phyloP scores from a whole-genome alignment of 148 eudicot species.

The Camellia lanceoleosa region DNA sequence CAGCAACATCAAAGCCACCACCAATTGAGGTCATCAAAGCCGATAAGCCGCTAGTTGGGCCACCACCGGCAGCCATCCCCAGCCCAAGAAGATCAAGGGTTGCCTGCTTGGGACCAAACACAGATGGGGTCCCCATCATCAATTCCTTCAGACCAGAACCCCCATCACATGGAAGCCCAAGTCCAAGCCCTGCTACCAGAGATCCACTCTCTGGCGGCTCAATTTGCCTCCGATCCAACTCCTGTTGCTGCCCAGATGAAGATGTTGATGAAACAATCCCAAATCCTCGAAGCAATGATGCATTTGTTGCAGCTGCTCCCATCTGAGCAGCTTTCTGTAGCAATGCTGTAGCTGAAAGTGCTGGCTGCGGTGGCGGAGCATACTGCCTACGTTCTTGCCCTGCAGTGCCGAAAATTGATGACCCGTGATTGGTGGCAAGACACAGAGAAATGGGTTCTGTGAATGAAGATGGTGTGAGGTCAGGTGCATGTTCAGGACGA shows the following conservation, averaged over 20 bases:
- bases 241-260: constrained; percentile 34
- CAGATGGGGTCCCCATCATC: constrained; percentile 74
- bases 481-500: constrained; percentile 39
- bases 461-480: constrained; percentile 39
- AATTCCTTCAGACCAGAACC: constrained; percentile 73
- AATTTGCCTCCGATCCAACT: constrained; percentile 39
- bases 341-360: constrained; percentile 89
- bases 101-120: constrained; percentile 73
- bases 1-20: constrained; percentile 50
- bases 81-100: constrained; percentile 91
- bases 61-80: constrained; percentile 77
- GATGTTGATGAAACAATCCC: constrained; percentile 57
- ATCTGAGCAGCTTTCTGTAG: constrained; percentile 91
- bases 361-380: constrained; percentile 63
- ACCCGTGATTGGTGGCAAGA: constrained; percentile 67
- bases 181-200: constrained; percentile 51
- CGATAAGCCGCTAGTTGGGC: constrained; percentile 48
- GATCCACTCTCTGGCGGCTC: constrained; percentile 47
- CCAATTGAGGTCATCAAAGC: constrained; percentile 72
- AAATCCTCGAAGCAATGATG: constrained; percentile 69
- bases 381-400: constrained; percentile 66
- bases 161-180: constrained; percentile 58
- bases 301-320: constrained; percentile 61
- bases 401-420: constrained; percentile 62
- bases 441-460: constrained; percentile 66